Evolutionary conservation across 495 filamentous ascomycete genomes (phyloP), one percentile per base, ranked within the genome.

Genomic region (Glutinoglossum americanum): DNA sequence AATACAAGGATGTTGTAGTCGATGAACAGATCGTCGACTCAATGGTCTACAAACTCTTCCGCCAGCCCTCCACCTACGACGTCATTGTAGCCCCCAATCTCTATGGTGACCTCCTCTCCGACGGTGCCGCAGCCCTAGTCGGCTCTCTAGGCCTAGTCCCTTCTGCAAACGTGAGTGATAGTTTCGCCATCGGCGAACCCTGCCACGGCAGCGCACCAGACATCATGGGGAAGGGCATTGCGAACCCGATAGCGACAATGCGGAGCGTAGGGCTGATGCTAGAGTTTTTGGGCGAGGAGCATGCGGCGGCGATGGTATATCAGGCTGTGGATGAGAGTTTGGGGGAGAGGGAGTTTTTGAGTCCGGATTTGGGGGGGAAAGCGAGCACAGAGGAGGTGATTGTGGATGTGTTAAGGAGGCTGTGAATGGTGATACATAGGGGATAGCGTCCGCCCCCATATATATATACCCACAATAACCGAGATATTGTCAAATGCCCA

Each of bases 41-140:
- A 41, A 98, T 98, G 92, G 87, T 97, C 44, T 98, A 98, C 79
- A 97, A 97, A 76, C 82, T 98, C 48, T 96, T 97, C 81, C 87
- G 88, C 17, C 85, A 95, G 71, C 92, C 92, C 51, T 78, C 80
- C 61, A 79, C 79, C 63, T 98, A 97, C 80, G 92, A 98, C 67
- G 93, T 98, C 57, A 92, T 98, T 63, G 92, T 98, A 39, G 92
- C 93, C 32, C 92, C 92, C 7, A 98, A 98, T 72, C 78, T 98
- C 28, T 98, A 98, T 73, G 92, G 92, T 61, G 92, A 98, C 68
- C 90, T 98, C 61, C 76, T 98, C 41, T 93, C 86, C 1, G 92
- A 98, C 70, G 93, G 88, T 58, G 92, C 92, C 26, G 92, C 93
- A 32, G 92, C 92, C 4, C 79, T 98, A 13, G 92, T 98, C 37